These are phyloP conservation scores for Danielozyma ontarioensis DNA, from an alignment of 805 yeast genomes.

Conservation along the genomic window DNA sequence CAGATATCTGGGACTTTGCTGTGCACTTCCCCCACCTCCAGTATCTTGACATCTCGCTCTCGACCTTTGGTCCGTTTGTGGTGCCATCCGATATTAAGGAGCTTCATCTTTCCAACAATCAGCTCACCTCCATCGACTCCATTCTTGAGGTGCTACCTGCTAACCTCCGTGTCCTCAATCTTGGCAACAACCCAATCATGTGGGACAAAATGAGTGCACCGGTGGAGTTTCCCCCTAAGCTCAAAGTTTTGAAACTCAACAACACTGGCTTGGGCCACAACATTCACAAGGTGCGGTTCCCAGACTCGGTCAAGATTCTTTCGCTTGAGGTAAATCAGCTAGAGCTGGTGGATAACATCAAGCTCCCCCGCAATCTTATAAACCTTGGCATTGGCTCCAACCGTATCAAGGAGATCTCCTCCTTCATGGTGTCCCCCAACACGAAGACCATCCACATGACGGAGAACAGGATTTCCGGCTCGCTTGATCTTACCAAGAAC, in stretches of 20 bases:
- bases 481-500: conserved; percentile 10
- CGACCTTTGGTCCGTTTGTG: not conserved
- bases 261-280: conserved; percentile 10
- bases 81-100: not conserved
- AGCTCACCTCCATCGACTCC: conserved; percentile 1
- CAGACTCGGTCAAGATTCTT: conserved; percentile 9
- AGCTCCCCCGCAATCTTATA: conserved; percentile 9
- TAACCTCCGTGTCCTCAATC: conserved; percentile 5
- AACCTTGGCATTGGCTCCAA: conserved; percentile 16
- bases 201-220: conserved; percentile 7
- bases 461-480: conserved; percentile 11
- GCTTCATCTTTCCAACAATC: conserved; percentile 5
- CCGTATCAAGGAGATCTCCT: conserved; percentile 2
- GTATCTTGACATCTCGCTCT: not conserved
- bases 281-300: conserved; percentile 8
- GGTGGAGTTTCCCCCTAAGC: conserved; percentile 7
- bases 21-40: not conserved
- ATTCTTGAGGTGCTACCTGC: conserved; percentile 1
- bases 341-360: conserved; percentile 8
- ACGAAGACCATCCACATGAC: conserved; percentile 11
- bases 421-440: conserved; percentile 8
- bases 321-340: conserved; percentile 15
- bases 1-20: not conserved
- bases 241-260: conserved; percentile 9
- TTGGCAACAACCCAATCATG: conserved; percentile 15